phyloP scores from a whole-genome alignment of 1,284 basidiomycete species.

The Termitomyces sp. region DNA sequence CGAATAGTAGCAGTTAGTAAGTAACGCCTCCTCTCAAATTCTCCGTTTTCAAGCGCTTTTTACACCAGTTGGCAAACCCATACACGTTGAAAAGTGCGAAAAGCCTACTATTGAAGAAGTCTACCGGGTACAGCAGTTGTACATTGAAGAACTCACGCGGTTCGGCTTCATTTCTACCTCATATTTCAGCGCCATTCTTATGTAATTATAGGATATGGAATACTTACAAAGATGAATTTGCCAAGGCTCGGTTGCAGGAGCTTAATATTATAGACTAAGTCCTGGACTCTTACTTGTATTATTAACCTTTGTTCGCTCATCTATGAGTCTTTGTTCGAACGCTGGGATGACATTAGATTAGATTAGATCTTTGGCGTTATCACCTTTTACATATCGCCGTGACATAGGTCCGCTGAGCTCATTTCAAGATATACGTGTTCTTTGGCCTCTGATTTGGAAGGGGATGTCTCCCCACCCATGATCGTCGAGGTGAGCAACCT shows the following conservation, averaged over 20 bases:
- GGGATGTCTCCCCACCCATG: too few relatives aligned
- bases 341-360: neutral
- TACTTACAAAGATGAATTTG: slow-evolving; percentile 86
- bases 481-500: too few relatives aligned
- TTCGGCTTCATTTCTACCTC: slow-evolving; percentile 27
- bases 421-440: neutral
- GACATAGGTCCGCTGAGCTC: neutral
- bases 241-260: slow-evolving; percentile 67
- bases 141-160: slow-evolving; percentile 91
- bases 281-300: slow-evolving; percentile 2
- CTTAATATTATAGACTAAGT: slow-evolving; percentile 67
- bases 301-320: neutral
- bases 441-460: too few relatives aligned
- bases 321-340: neutral
- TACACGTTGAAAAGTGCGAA: slow-evolving; percentile 72
- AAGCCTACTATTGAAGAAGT: slow-evolving; percentile 83
- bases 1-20: slow-evolving; percentile 92
- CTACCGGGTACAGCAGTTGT: slow-evolving; percentile 74
- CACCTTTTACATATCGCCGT: neutral
- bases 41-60: neutral
- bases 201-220: slow-evolving; percentile 79
- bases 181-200: neutral
- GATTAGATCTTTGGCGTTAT: neutral
- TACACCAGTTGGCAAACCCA: slow-evolving; percentile 78
- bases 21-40: slow-evolving; percentile 28